These are phyloP conservation scores for Clarkia xantiana DNA, from an alignment of 345 rosid genomes.

Conservation along the genomic window DNA sequence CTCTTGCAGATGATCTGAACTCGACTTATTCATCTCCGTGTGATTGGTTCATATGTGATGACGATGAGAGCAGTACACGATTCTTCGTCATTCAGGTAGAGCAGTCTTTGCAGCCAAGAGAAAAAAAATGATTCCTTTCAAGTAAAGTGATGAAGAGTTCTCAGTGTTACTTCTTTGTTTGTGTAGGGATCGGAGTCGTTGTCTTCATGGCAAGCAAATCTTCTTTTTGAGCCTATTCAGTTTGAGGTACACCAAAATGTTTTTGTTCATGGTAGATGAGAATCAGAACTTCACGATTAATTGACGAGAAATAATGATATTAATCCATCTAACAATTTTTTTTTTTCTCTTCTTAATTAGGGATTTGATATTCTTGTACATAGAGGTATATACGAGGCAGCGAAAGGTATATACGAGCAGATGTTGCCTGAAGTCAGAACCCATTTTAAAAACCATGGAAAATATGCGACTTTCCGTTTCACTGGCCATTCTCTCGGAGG, in stretches of 20 bases:
- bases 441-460: constrained; percentile 53
- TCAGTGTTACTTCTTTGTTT: neutral
- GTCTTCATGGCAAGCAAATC: constrained; percentile 93
- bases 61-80: constrained; percentile 55
- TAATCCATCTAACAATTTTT: too few species aligned
- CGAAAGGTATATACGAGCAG: constrained; percentile 84
- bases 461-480: constrained; percentile 61
- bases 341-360: constrained; percentile 14
- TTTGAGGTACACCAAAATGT: constrained; percentile 45
- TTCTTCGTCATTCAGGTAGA: constrained; percentile 84
- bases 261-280: too few species aligned
- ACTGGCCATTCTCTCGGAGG: constrained; percentile 98
- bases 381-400: constrained; percentile 97
- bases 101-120: neutral
- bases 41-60: constrained; percentile 92
- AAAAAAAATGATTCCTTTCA: neutral
- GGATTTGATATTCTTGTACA: constrained; percentile 75
- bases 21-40: constrained; percentile 66
- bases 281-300: too few species aligned
- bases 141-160: constrained; percentile 1
- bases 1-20: constrained; percentile 80
- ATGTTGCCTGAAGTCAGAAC: constrained; percentile 76
- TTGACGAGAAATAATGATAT: too few species aligned
- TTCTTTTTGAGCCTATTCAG: constrained; percentile 77
- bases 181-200: constrained; percentile 80